Evolutionary conservation across 2,329 filamentous ascomycete species (phyloP), one percentile per base, ranked within the genome.

Genomic region (Pseudogymnoascus sp.): DNA sequence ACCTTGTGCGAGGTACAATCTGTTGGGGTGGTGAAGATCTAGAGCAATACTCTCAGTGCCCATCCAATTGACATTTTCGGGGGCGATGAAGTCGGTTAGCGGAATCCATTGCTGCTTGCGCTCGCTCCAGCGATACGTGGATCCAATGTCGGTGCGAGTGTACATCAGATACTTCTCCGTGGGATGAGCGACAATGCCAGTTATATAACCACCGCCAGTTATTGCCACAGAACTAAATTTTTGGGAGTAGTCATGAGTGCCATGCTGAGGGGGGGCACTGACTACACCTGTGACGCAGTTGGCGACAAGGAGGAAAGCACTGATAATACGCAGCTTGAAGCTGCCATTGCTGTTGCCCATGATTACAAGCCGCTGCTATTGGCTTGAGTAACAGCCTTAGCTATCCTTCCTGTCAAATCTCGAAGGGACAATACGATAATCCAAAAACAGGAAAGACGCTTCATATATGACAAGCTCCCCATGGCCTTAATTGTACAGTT

Each of bases 11-110:
- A 64, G 63, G 28, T 64, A 64, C 8, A 64, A 20, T 14, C 59
- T 54, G n/a, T 64, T 62, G n/a, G 63, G 50, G 28, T 64, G 41
- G 14, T 57, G 28, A 14, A 61, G 61, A 20, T 64, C 63, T 9
- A 64, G 37, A 18, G 59, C 63, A 43, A 64, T 54, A 61, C 61
- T 64, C 47, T 64, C 63, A 3, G 63, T 64, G 11, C 63, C 63
- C 18, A 64, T 39, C 41, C 58, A 64, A 30, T 63, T 64, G 30
- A 64, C 50, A 57, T 64, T 41, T 20, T 57, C 61, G n/a, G 47
- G 50, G 22, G 47, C 61, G 22, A 64, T 64, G 22, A 64, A 64
- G 30, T 64, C 63, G 18, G 63, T 64, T n/a, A 64, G 41, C 7
- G 63, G 61, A n/a, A 64, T 16, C 63, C 63, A 64, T 63, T 61